Evolutionary conservation across 495 filamentous ascomycete genomes (phyloP).

Genomic region (Recurvomyces mirabilis): DNA sequence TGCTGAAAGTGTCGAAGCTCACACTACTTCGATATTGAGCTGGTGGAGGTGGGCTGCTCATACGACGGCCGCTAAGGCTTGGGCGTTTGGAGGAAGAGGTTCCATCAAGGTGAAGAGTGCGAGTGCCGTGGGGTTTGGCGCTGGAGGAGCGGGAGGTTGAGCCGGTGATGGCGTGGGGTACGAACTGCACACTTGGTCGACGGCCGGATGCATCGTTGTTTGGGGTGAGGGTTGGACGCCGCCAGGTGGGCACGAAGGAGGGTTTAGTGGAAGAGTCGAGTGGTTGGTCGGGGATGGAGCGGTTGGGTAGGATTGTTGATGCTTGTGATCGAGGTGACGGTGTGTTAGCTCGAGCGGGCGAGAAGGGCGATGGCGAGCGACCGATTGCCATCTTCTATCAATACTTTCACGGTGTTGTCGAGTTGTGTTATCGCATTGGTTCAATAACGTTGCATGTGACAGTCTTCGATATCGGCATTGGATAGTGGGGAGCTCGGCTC

Average conservation of each 20-base stretch:
- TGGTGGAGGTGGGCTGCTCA: constrained; percentile 17
- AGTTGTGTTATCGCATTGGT: no score
- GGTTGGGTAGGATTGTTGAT: constrained; percentile 13
- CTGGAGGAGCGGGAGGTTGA: constrained; percentile 12
- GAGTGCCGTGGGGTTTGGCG: constrained; percentile 9
- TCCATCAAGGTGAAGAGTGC: no score
- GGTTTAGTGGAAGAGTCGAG: constrained; percentile 7
- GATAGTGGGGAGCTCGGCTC: no score
- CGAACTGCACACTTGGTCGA: constrained; percentile 18
- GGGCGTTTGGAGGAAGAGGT: not conserved
- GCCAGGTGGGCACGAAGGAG: constrained; percentile 20
- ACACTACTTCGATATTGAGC: constrained; percentile 41
- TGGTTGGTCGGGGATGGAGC: constrained; percentile 6
- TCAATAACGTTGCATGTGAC: no score
- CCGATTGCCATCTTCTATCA: no score
- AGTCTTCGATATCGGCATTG: no score
- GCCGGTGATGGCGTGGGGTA: constrained; percentile 8
- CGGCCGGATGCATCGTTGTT: not conserved
- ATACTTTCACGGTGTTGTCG: no score
- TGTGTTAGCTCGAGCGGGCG: constrained; percentile 1
- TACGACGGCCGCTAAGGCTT: constrained; percentile 3
- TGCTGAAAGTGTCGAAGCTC: constrained; percentile 89
- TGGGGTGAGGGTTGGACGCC: constrained; percentile 10
- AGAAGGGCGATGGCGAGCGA: not conserved
- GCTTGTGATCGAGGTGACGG: no score